phyloP scores from a whole-genome alignment of 2,329 filamentous ascomycete species.

The Exophiala sp. region DNA sequence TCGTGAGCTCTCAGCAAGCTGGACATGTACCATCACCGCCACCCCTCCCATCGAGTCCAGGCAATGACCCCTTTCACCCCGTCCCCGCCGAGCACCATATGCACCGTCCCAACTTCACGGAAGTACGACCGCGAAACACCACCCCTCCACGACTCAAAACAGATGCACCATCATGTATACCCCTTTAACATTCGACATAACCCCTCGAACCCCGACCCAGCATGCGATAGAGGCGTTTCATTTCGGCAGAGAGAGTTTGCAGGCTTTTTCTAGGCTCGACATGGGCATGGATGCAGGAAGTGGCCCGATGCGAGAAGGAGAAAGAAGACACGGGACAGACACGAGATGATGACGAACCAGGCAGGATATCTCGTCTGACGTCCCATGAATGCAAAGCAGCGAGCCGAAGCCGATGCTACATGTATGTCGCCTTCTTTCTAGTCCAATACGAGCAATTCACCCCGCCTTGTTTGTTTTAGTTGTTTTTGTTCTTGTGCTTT shows the following conservation, averaged over 20 bases:
- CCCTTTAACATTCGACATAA: constrained; percentile 19
- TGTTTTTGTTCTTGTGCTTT: constrained; percentile 15
- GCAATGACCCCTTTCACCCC: background rate
- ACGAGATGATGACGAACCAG: constrained; percentile 8
- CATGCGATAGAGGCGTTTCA: constrained; percentile 25
- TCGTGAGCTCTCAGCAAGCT: constrained; percentile 12
- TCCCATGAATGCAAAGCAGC: constrained; percentile 8
- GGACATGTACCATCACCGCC: constrained; percentile 30
- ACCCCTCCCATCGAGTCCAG: background rate
- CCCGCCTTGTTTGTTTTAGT: constrained; percentile 1
- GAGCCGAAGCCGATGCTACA: constrained; percentile 13
- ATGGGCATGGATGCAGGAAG: constrained; percentile 6
- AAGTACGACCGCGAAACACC: constrained; percentile 30
- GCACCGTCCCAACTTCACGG: background rate
- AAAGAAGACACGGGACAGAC: background rate
- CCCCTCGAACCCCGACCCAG: constrained; percentile 20
- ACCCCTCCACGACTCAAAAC: constrained; percentile 31
- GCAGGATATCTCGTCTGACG: constrained; percentile 14
- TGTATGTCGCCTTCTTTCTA: constrained; percentile 22
- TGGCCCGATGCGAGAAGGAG: constrained; percentile 4
- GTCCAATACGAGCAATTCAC: constrained; percentile 19
- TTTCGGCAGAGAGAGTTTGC: constrained; percentile 13
- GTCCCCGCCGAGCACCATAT: background rate
- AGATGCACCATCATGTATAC: constrained; percentile 30
- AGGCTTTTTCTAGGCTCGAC: constrained; percentile 5